Evolutionary conservation across 129 eudicot genomes (phyloP), one percentile per base, ranked within the genome.

Genomic region (Centella asiatica): DNA sequence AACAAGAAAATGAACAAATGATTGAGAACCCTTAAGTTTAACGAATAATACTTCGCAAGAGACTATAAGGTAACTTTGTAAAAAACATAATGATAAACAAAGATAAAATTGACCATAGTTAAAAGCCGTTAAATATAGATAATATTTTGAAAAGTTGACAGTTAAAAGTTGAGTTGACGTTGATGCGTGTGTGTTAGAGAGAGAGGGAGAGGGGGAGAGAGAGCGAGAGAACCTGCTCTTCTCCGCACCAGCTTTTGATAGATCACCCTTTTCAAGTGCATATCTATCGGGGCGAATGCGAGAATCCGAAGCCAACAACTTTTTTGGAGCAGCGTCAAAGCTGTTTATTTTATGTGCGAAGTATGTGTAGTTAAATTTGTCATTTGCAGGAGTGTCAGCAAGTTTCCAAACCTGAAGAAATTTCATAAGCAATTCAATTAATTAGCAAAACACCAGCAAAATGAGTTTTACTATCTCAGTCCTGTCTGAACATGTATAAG

Each of bases 321-420:
- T 83, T 58, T 73, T 73, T 15, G 97, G 97, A 11, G 97, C 97
- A 12, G 95, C 86, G 57, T 83, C 97, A 44, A 86, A 86, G 76
- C 95, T 86, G 72, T 86, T 90, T 29, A 90, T 56, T 71, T 90
- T 90, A 69, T 90, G 97, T 0, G 97, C 97, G 51, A 86, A 86
- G 70, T 86, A 61, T 2, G 97, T 90, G 40, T 78, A 90, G 69
- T 84, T 85, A 66, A 72, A 84, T 72, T 90, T 90, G 72, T 90
- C 97, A 58, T 86, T 78, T 60, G 65, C 50, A 2, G 95, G 95
- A 56, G 75, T 25, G 17, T 75, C 89, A 5, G 97, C 97, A 58
- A 77, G 87, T 73, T 65, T 66, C 97, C 97, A 90, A 11, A 86
- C 97, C 97, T 90, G 76, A 76, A 72, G 3, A 65, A 40, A 37